Conservation (phyloP, 1,284 basidiomycete species). For the Leccinum cinnamomeum region DNA sequence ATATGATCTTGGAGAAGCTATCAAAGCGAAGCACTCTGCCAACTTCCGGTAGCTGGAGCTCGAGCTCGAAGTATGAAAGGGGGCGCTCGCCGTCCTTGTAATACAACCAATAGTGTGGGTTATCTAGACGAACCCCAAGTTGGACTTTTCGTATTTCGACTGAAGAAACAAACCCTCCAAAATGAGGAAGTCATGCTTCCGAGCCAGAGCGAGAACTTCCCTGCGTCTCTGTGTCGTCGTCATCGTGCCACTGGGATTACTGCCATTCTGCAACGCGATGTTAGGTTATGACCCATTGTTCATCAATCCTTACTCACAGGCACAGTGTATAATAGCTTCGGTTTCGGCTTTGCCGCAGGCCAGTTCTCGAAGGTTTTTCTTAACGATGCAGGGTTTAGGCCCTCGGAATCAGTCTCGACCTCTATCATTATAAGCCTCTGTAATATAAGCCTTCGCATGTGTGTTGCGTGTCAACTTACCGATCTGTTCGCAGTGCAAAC, state of each 20-base stretch:
- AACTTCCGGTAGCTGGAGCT: slow-evolving; percentile 53
- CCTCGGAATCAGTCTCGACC: slow-evolving; percentile 53
- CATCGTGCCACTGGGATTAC: slow-evolving; percentile 80
- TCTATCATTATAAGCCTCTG: too few species aligned
- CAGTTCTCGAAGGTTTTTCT: slow-evolving; percentile 68
- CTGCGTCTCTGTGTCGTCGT: slow-evolving; percentile 67
- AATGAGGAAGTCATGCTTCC: slow-evolving; percentile 75
- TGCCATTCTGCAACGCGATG: slow-evolving; percentile 54
- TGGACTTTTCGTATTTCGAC: too few species aligned
- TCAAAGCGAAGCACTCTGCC: slow-evolving; percentile 82
- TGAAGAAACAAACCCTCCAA: slow-evolving; percentile 57
- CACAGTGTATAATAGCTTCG: slow-evolving; percentile 80
- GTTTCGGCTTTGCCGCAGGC: slow-evolving; percentile 69
- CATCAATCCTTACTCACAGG: slow-evolving; percentile 44
- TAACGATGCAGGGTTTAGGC: slow-evolving; percentile 63
- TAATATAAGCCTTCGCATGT: background rate
- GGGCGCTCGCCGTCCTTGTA: slow-evolving; percentile 41
- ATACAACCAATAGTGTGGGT: slow-evolving; percentile 50
- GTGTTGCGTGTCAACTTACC: slow-evolving; percentile 43
- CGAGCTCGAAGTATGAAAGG: slow-evolving; percentile 77
- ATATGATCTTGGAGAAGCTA: slow-evolving; percentile 83
- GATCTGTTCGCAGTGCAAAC: slow-evolving; percentile 55
- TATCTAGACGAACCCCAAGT: slow-evolving; percentile 43
- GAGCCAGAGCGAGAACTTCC: slow-evolving; percentile 70
- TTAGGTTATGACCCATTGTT: background rate